Conservation (phyloP, 2,329 filamentous ascomycete genomes). For the Paraphoma sp. region DNA sequence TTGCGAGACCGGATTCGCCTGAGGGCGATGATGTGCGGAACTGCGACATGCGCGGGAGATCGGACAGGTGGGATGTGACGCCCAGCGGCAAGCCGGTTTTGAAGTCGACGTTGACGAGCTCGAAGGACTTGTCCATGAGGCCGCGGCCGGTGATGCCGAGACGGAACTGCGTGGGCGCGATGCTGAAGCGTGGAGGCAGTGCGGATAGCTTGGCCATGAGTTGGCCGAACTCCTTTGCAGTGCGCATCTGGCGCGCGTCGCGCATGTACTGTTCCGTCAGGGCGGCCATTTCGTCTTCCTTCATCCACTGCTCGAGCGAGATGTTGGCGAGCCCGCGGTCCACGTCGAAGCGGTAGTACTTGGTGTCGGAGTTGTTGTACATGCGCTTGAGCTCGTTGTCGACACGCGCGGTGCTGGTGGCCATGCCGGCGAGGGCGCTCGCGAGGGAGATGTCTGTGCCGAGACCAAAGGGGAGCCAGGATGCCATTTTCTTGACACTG, state of each 20-base stretch:
- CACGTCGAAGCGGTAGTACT: constrained; percentile 50
- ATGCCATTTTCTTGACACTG: constrained; percentile 43
- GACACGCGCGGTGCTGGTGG: constrained; percentile 46
- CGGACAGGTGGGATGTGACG: constrained; percentile 21
- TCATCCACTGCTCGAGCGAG: constrained; percentile 50
- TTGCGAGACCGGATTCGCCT: constrained; percentile 39
- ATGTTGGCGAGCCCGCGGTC: constrained; percentile 49
- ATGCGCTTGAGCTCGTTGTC: constrained; percentile 52
- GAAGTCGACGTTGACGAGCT: constrained; percentile 45
- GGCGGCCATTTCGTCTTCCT: constrained; percentile 49
- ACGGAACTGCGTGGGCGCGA: constrained; percentile 38
- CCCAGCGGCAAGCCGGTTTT: constrained; percentile 45
- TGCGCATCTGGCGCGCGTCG: constrained; percentile 40
- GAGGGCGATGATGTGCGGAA: constrained; percentile 36
- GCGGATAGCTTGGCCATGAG: constrained; percentile 46
- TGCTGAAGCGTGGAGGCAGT: constrained; percentile 45
- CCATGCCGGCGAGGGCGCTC: constrained; percentile 47
- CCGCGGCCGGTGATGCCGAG: constrained; percentile 41
- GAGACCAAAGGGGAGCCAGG: constrained; percentile 49
- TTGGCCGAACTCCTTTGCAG: constrained; percentile 39
- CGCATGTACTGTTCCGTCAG: constrained; percentile 49
- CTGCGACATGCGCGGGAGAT: constrained; percentile 28
- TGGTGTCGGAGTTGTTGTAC: constrained; percentile 46
- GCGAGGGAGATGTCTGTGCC: constrained; percentile 47
- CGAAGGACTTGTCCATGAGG: constrained; percentile 39